Evolutionary conservation across 2,329 filamentous ascomycete species (phyloP), one percentile per base, ranked within the genome.

Genomic region (Pseudogymnoascus sp.): DNA sequence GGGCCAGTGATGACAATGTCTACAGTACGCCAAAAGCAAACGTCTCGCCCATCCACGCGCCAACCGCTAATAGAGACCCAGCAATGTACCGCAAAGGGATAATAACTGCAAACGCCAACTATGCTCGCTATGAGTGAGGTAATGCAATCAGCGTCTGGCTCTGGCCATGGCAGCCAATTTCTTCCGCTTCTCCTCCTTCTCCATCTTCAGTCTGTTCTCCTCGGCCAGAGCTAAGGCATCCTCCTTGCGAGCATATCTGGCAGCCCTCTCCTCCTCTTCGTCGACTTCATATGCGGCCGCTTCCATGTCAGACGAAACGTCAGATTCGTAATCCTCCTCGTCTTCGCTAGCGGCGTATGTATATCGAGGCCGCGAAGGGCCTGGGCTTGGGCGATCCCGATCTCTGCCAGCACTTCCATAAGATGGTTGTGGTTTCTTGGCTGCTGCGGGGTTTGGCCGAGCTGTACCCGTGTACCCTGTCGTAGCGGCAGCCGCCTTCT

Each of bases 221-320:
- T 89, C 81, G 2, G 79, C 80, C 69, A 89, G 77, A 65, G 89
- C 85, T 68, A 84, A 79, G 16, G 83, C 79, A 69, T 93, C 90
- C 72, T 93, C 90, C 57, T 81, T 81, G 51, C 83, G 83, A 23
- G 89, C 90, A 63, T 82, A 79, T 31, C 78, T 75, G 65, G 87
- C 82, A 1, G 89, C 88, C 61, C 78, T 73, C 57, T 80, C 78
- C 73, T 93, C 90, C 73, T 93, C 90, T 37, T 82, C 78, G 66
- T 92, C 88, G 62, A 93, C 84, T 69, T 92, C 89, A 66, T 87
- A 87, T 39, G 88, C 74, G 36, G 88, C 89, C 1, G 88, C 90
- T 74, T 92, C 89, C 88, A 92, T 92, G 70, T 91, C 90, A 5
- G 88, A 90, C 4, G 87, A 89, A 5, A 74, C 85, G 63, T 89